A percentile compares a stretch with the other conserved stretches of the same genome.
Conservation (phyloP, 306 rosid genomes). For the Cyclanthera cordifolia region DNA sequence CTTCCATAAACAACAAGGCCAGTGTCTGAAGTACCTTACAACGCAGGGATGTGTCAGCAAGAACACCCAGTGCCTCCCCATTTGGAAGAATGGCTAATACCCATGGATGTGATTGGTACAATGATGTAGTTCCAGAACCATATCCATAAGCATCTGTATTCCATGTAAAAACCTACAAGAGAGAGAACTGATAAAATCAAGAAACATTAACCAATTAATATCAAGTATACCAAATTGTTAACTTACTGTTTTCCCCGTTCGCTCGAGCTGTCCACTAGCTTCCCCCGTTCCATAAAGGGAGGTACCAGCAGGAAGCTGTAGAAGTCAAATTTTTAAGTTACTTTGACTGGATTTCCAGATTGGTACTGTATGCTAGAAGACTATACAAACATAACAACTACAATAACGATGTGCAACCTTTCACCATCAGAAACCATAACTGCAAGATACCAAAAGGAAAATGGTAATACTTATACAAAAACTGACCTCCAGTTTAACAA, state of each 20-base stretch:
- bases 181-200: conserved; percentile 7
- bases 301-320: conserved; percentile 69
- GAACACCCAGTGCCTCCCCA: conserved; percentile 78
- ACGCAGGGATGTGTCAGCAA: conserved; percentile 79
- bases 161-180: conserved; percentile 65
- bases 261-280: conserved; percentile 80
- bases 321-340: conserved; percentile 6
- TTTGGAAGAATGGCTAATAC: conserved; percentile 78
- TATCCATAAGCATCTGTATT: conserved; percentile 76
- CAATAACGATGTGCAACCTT: not conserved
- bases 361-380: not conserved
- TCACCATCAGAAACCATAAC: not conserved
- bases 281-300: conserved; percentile 87
- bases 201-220: conserved; percentile 7
- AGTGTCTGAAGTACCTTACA: conserved; percentile 56
- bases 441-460: not conserved
- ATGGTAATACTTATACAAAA: not conserved
- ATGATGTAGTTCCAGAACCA: conserved; percentile 71
- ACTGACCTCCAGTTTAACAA: conserved; percentile 65
- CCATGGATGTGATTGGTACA: conserved; percentile 99
- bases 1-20: conserved; percentile 15
- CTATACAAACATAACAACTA: not conserved
- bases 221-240: not conserved
- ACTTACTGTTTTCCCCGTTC: conserved; percentile 76
- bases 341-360: not conserved